phyloP scores from a whole-genome alignment of 192 early-diverging fungal species.

The Gaertneriomyces sp. region DNA sequence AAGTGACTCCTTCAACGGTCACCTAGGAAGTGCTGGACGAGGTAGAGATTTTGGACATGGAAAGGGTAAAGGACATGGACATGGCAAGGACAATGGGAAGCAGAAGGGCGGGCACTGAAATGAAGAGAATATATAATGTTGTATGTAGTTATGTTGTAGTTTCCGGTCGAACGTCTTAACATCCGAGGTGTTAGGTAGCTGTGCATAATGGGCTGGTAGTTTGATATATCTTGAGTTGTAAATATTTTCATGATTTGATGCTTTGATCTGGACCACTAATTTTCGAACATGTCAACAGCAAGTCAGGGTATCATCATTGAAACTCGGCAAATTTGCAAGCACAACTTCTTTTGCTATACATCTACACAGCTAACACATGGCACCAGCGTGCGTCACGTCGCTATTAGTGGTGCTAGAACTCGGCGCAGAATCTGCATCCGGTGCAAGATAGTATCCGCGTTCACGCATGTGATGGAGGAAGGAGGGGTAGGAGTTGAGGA shows the following conservation, averaged over 20 bases:
- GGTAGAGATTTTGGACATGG: no score
- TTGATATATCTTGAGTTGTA: neutral
- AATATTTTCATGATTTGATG: neutral
- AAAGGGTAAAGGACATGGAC: no score
- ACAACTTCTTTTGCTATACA: neutral
- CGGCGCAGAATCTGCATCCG: neutral
- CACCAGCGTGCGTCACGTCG: neutral
- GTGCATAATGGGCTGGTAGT: neutral
- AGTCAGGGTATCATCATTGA: neutral
- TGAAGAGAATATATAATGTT: no score
- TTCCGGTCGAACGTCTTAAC: no score
- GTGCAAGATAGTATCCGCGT: constrained; percentile 1
- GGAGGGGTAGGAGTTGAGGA: neutral
- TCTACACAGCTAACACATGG: neutral
- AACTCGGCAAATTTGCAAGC: neutral
- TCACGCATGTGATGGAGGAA: constrained; percentile 5
- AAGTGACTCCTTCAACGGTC: no score
- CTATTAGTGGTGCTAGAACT: neutral
- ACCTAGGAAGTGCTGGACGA: no score
- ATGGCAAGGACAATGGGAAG: no score
- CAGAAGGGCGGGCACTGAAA: no score
- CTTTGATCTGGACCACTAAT: neutral
- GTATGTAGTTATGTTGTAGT: no score
- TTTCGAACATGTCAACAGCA: neutral
- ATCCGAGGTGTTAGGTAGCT: no score